Conservation (phyloP, 2,329 filamentous ascomycete genomes). For the Fusarium nematophilum region DNA sequence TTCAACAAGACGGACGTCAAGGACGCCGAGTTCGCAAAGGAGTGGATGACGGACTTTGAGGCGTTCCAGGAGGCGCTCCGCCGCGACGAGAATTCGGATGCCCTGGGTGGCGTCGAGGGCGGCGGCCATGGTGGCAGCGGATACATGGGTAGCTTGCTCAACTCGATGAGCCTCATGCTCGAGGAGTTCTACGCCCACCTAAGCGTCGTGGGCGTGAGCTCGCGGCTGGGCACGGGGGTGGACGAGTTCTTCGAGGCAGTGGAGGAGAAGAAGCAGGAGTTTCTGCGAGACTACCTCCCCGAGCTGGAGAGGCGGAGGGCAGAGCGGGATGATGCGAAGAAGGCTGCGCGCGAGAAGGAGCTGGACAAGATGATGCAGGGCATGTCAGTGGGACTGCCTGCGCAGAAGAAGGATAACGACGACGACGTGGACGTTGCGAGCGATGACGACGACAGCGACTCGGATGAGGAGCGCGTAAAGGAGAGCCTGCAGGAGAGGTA, state of each 20-base stretch:
- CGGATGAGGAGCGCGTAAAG: slow-evolving; percentile 69
- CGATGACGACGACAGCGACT: slow-evolving; percentile 67
- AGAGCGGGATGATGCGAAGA: slow-evolving; percentile 81
- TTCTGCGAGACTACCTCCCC: slow-evolving; percentile 89
- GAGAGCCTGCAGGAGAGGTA: slow-evolving; percentile 81
- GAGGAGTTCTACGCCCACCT: slow-evolving; percentile 98
- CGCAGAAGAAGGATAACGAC: slow-evolving; percentile 56
- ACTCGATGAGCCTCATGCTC: slow-evolving; percentile 97
- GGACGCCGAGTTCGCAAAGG: slow-evolving; percentile 89
- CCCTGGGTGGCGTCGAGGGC: slow-evolving; percentile 78
- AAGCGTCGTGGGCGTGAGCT: slow-evolving; percentile 91
- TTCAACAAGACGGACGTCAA: slow-evolving; percentile 99
- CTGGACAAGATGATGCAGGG: slow-evolving; percentile 94
- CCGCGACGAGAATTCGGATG: slow-evolving; percentile 81
- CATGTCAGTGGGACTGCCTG: slow-evolving; percentile 68
- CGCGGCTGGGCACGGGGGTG: slow-evolving; percentile 90
- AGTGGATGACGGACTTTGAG: slow-evolving; percentile 99
- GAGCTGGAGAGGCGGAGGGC: slow-evolving; percentile 84
- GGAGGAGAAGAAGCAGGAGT: slow-evolving; percentile 86
- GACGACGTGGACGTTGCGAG: slow-evolving; percentile 65
- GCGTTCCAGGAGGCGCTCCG: slow-evolving; percentile 89
- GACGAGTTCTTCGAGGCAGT: slow-evolving; percentile 95
- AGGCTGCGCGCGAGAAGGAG: slow-evolving; percentile 79
- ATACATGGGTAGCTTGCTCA: slow-evolving; percentile 95
- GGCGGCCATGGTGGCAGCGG: slow-evolving; percentile 80